Conservation (phyloP, 495 filamentous ascomycete species). For the Tuber indicum region DNA sequence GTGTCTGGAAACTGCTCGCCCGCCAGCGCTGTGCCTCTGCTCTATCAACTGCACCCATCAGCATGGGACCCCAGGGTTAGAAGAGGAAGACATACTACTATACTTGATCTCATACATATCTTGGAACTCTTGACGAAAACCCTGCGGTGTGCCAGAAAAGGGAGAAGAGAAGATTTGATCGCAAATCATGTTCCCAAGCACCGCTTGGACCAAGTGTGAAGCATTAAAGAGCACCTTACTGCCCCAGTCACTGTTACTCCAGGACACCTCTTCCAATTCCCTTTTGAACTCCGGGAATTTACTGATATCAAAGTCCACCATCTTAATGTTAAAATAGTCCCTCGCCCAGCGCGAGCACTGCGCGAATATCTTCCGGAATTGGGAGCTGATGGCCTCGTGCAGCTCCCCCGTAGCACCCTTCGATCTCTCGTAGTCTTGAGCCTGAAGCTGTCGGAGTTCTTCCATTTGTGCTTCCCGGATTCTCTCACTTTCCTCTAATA, state of each 20-base stretch:
- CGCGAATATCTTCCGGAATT: slow-evolving; percentile 16
- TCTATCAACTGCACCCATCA: slow-evolving; percentile 14
- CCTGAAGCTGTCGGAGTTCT: slow-evolving; percentile 17
- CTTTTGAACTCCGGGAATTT: slow-evolving; percentile 10
- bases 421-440: slow-evolving; percentile 5
- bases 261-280: slow-evolving; percentile 9
- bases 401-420: slow-evolving; percentile 1
- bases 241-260: slow-evolving; percentile 5
- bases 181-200: slow-evolving; percentile 20
- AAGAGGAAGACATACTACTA: slow-evolving; percentile 10
- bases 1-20: neutral
- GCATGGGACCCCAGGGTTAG: neutral
- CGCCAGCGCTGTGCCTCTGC: slow-evolving; percentile 22
- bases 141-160: slow-evolving; percentile 10
- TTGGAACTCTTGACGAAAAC: neutral
- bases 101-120: slow-evolving; percentile 18
- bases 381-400: slow-evolving; percentile 16
- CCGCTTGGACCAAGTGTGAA: slow-evolving; percentile 22
- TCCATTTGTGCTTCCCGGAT: slow-evolving; percentile 3
- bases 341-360: slow-evolving; percentile 23
- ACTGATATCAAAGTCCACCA: slow-evolving; percentile 4
- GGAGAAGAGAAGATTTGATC: slow-evolving; percentile 6
- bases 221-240: slow-evolving; percentile 13
- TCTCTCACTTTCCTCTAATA: neutral
- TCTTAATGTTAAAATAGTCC: slow-evolving; percentile 26